Base-by-base conservation (phyloP, 305 asterid species). In the Nicotiana rustica region DNA sequence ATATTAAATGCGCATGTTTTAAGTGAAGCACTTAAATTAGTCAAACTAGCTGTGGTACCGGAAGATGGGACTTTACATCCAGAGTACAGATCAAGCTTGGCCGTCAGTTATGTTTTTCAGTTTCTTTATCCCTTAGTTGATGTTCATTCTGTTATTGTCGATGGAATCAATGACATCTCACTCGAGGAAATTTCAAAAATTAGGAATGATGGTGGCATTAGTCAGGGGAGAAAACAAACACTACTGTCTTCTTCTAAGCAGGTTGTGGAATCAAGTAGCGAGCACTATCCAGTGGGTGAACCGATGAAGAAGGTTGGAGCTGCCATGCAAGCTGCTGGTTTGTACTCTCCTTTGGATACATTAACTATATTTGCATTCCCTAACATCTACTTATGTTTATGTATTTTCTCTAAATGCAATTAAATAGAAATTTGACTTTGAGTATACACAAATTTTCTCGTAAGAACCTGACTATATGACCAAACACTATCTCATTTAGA, bases 271-370 rank as follows among this genome's bases (percentile, higher is more conserved):
- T 90, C 84, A 5, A 88, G 92, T 76, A 84, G 66, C 35, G 91
- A 89, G 13, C 90, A 88, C 84, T 85, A 84, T 88, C 99, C 99
- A 2, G 97, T 96, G 12, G 99, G 99, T 67, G 93, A 89, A 89
- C 90, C 97, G 1, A 84, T 93, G 88, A 73, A 85, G 36, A 96
- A 94, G 89, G 77, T 44, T 67, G 98, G 97, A 75, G 93, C 97
- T 84, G 79, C 92, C 83, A 82, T 94, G 57, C 99, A 96, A 90
- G 98, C 98, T 86, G 89, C 98, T 71, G 99, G 98, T 94, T 81
- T 35, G 89, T 86, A 36, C 52, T 79, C 81, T 17, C 81, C 9
- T 14, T 18, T 67, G 9, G 60, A 60, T 61, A 19, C 13, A 21
- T 61, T 19, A 15, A 18, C 14, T 61, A 61, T 19, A 19, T 19